phyloP scores from a whole-genome alignment of 2,329 filamentous ascomycete genomes.

The Colletotrichum abscissum region DNA sequence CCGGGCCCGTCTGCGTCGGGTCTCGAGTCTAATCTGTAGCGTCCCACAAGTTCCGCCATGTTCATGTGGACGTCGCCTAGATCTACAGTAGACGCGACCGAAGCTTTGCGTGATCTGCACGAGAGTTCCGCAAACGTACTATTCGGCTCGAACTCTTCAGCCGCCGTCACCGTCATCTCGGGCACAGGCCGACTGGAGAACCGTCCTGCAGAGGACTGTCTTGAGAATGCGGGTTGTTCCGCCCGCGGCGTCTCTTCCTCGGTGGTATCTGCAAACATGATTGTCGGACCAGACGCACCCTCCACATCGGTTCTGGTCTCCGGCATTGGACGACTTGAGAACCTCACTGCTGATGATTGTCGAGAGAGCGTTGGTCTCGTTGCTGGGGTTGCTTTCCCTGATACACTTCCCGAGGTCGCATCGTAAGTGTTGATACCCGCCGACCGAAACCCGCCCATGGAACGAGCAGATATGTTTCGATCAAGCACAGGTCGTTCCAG shows the following conservation, averaged over 20 bases:
- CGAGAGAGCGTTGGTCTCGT: conserved; percentile 62
- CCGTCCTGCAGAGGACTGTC: conserved; percentile 62
- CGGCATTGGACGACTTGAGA: conserved; percentile 79
- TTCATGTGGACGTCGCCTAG: conserved; percentile 51
- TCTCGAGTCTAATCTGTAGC: conserved; percentile 46
- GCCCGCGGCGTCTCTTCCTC: conserved; percentile 44
- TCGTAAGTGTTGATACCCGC: conserved; percentile 28
- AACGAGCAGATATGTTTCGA: conserved; percentile 30
- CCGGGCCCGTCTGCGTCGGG: conserved; percentile 42
- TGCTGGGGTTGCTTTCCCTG: conserved; percentile 38
- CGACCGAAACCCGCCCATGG: conserved; percentile 21
- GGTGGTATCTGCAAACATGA: conserved; percentile 75
- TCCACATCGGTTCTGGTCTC: conserved; percentile 74
- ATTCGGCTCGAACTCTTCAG: conserved; percentile 64
- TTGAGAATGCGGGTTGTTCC: conserved; percentile 51
- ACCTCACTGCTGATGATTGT: conserved; percentile 67
- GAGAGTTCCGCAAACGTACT: conserved; percentile 70
- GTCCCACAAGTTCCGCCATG: conserved; percentile 57
- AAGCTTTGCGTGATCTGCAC: conserved; percentile 51
- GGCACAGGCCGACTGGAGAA: conserved; percentile 74
- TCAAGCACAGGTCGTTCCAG: conserved; percentile 26
- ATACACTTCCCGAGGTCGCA: conserved; percentile 10
- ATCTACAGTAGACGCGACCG: conserved; percentile 44
- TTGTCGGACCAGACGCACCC: conserved; percentile 74
- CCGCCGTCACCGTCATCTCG: conserved; percentile 67